These are phyloP conservation scores for Rehmannia glutinosa DNA, from an alignment of 257 asterid species.

Conservation along the genomic window DNA sequence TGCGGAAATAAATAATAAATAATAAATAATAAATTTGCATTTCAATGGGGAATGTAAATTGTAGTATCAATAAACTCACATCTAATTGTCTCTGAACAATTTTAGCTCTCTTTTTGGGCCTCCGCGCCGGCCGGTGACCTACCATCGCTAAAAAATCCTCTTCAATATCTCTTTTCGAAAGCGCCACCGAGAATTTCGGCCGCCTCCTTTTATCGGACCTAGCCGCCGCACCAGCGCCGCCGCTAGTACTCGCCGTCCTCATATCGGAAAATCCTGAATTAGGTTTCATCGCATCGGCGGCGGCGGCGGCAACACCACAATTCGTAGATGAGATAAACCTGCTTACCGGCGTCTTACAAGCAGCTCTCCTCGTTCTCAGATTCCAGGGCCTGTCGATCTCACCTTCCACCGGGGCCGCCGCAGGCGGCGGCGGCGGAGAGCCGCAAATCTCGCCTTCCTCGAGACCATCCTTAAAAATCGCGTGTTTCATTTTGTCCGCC, in stretches of 20 bases:
- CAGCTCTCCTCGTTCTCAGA: slow-evolving; percentile 59
- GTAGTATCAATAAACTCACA: slow-evolving; percentile 26
- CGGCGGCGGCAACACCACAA: neutral
- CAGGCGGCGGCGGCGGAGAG: slow-evolving; percentile 17
- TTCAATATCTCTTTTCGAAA: slow-evolving; percentile 47
- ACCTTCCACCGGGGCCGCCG: slow-evolving; percentile 19
- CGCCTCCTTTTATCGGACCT: slow-evolving; percentile 20
- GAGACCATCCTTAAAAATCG: slow-evolving; percentile 38
- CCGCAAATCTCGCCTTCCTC: slow-evolving; percentile 15
- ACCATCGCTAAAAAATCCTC: slow-evolving; percentile 57
- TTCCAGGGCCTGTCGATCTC: slow-evolving; percentile 42
- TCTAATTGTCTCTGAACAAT: slow-evolving; percentile 50
- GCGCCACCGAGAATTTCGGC: slow-evolving; percentile 47
- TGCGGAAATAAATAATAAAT: neutral
- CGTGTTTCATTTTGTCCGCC: slow-evolving; percentile 48
- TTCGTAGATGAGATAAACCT: slow-evolving; percentile 8
- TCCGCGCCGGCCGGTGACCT: slow-evolving; percentile 58
- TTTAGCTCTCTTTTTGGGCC: slow-evolving; percentile 62
- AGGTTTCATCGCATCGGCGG: slow-evolving; percentile 19
- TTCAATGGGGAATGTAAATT: neutral
- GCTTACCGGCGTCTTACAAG: slow-evolving; percentile 26
- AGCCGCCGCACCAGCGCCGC: slow-evolving; percentile 14
- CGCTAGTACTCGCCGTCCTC: slow-evolving; percentile 22
- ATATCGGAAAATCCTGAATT: slow-evolving; percentile 15
- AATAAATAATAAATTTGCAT: neutral